Percentiles rank a stretch among this genome's conserved stretches.
These are phyloP conservation scores for Castanea sativa DNA, from an alignment of 306 rosid genomes.

Conservation along the genomic window DNA sequence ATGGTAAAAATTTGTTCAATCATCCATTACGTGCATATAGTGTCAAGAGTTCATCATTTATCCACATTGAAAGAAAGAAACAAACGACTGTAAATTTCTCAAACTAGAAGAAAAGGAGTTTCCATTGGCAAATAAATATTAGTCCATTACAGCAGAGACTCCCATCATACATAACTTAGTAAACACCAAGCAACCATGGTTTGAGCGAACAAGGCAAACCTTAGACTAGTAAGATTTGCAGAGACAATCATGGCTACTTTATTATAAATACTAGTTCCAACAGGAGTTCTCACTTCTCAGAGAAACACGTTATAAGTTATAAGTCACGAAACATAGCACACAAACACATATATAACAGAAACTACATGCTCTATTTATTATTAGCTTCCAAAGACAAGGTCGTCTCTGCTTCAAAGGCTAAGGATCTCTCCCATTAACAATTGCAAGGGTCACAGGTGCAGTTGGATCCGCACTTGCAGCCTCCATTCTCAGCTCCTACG, in stretches of 20 bases:
- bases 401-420: constrained; percentile 32
- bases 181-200: constrained; percentile 24
- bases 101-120: background rate
- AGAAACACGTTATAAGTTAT: background rate
- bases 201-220: constrained; percentile 11
- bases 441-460: constrained; percentile 82
- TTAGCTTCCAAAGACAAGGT: background rate
- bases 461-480: constrained; percentile 76
- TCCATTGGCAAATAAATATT: background rate
- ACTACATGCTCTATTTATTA: constrained; percentile 9
- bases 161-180: background rate
- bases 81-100: background rate
- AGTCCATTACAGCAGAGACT: constrained; percentile 25
- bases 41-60: no score
- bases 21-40: no score
- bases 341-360: background rate
- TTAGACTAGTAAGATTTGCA: constrained; percentile 9
- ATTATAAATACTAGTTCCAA: constrained; percentile 20
- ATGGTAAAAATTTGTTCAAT: no score
- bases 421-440: constrained; percentile 37
- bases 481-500: constrained; percentile 44
- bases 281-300: background rate
- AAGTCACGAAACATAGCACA: background rate
- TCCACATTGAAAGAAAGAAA: background rate
- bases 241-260: constrained; percentile 32